Evolutionary conservation across 225 moss, liverwort and hornwort genomes (phyloP), one percentile per base, ranked within the genome.

Genomic region (Anthoceros angustus): DNA sequence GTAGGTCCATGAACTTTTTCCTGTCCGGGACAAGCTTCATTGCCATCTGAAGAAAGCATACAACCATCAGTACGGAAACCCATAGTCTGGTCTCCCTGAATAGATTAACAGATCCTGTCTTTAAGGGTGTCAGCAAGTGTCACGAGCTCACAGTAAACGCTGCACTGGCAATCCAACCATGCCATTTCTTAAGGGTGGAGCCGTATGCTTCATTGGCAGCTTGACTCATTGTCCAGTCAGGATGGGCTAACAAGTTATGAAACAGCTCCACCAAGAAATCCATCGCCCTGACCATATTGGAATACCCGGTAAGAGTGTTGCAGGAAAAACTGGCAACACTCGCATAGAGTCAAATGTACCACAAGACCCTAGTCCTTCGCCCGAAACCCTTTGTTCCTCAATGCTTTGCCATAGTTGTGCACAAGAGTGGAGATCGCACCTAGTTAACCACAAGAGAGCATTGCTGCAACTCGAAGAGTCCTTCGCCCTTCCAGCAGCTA

Each of bases 201-300:
- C 43, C 69, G 42, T 98, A 98, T 21, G 95, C 91, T 63, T 80
- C 92, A 46, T 85, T 80, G 24, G 92, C 80, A 63, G 88, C 92
- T 77, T 98, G 92, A 18, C 82, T 68, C 95, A 92, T 98, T 39
- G 89, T 86, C 88, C 89, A 98, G 49, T 92, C 92, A 41, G 72
- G 76, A 74, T 92, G 84, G 14, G 75, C 69, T 55, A 80, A 70
- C 71, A 98, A 74, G 67, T 90, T 90, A 25, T 84, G 78, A 67
- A 98, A 98, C 10, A 98, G 88, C 66, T 87, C 92, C 74, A 98
- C 92, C 75, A 98, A 72, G 70, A 98, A 92, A 74, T 98, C 92
- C 95, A 98, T 98, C 20, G 84, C 95, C 74, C 93, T 87, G 83
- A 11, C 12, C 18, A 66, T 24, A 9, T 42, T 15, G 67, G 18